Conservation (phyloP, 1,139 yeast genomes). For the Debaryomyces fabryi region DNA sequence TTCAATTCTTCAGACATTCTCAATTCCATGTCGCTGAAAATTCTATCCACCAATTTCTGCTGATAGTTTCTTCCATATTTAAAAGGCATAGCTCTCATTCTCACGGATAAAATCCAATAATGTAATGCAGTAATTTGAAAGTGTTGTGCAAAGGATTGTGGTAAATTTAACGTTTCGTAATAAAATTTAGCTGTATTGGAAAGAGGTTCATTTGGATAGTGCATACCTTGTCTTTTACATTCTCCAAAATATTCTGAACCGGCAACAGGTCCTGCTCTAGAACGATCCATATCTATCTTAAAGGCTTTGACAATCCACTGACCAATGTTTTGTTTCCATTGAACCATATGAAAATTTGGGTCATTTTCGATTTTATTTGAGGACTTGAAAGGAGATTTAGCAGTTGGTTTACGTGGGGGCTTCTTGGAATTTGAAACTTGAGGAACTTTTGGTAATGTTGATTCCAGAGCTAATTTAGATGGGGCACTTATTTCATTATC, state of each 20-base stretch:
- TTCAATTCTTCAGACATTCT: slow-evolving; percentile 85
- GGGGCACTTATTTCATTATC: slow-evolving; percentile 41
- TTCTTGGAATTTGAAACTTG: slow-evolving; percentile 39
- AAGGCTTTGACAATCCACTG: slow-evolving; percentile 68
- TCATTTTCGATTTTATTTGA: slow-evolving; percentile 61
- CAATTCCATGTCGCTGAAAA: slow-evolving; percentile 86
- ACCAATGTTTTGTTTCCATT: slow-evolving; percentile 73
- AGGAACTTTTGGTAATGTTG: slow-evolving; percentile 49
- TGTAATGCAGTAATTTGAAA: slow-evolving; percentile 89
- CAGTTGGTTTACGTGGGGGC: slow-evolving; percentile 41
- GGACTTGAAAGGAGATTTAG: slow-evolving; percentile 53
- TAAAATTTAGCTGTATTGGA: slow-evolving; percentile 68
- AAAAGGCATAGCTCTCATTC: slow-evolving; percentile 96
- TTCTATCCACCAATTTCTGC: slow-evolving; percentile 86
- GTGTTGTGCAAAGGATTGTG: slow-evolving; percentile 91
- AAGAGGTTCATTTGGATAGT: slow-evolving; percentile 69
- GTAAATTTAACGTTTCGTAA: slow-evolving; percentile 79
- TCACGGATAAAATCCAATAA: slow-evolving; percentile 88
- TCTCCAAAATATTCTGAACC: slow-evolving; percentile 85
- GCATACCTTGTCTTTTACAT: slow-evolving; percentile 83
- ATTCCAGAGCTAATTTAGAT: slow-evolving; percentile 48
- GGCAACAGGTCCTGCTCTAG: slow-evolving; percentile 92
- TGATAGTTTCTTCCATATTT: slow-evolving; percentile 88
- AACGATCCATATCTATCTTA: slow-evolving; percentile 84
- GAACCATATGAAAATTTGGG: slow-evolving; percentile 57